Base-by-base conservation (phyloP, 768 basidiomycete genomes). In the Porpolomopsis calyptriformis region DNA sequence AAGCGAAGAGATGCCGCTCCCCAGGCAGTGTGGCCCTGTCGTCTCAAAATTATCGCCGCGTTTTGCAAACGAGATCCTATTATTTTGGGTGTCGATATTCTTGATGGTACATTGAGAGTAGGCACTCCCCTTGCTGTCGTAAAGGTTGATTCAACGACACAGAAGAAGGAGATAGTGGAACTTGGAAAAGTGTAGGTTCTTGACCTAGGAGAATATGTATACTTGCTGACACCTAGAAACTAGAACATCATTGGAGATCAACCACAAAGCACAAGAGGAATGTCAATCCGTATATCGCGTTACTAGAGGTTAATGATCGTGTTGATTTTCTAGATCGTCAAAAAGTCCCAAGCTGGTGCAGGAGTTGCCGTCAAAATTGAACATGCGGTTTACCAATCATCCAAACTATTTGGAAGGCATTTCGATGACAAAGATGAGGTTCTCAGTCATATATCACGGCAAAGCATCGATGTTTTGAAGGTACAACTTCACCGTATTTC, bases 311-410 rank as follows among this genome's bases (percentile, higher is more conserved):
- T 24, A 29, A 40, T 23, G 31, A 46, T 41, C 47, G 26, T 40
- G 27, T 31, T 23, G 26, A n/a, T 42, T 26, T 43, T 57, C 16
- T 55, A 90, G 87, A 71, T 89, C 22, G 77, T 98, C 55, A 98
- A 96, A 70, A 93, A 89, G 65, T 72, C 81, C 2, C 91, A 97
- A 62, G 81, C 88, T n/a, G 94, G 91, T 56, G 93, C 76, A 40
- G 94, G 96, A 58, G 93, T 97, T 11, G 94, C 96, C 0, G 87
- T 98, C 55, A 99, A 98, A 74, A 97, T 98, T 49, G 96, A 98
- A 63, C 87, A 94, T 61, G 93, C 92, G 3, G 84, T 93, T 9
- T 92, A 98, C 63, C 86, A 97, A 65, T 85, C 86, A 20, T 81
- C 91, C 23, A 94, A 92, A 66, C 84, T 91, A 80, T 97, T 86